phyloP scores from a whole-genome alignment of 768 basidiomycete genomes.

The Amanita pseudoporphyria region DNA sequence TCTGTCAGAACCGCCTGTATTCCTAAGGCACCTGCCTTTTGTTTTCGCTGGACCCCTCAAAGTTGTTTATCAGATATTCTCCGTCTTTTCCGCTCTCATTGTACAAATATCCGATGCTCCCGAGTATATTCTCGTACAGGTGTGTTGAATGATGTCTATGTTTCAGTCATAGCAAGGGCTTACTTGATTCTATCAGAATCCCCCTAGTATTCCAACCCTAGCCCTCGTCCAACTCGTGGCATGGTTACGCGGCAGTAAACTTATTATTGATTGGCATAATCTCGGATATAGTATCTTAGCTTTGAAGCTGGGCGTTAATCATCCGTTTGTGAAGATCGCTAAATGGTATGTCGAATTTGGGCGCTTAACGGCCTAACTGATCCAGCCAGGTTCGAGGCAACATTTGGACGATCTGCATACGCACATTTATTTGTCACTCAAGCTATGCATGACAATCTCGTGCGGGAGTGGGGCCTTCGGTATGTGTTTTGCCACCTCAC shows the following conservation, averaged over 20 bases:
- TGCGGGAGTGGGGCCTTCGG: constrained; percentile 68
- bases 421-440: constrained; percentile 91
- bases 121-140: constrained; percentile 86
- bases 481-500: constrained; percentile 26
- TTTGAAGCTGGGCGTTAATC: constrained; percentile 60
- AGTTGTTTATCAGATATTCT: constrained; percentile 56
- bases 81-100: constrained; percentile 54
- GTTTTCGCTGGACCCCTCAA: constrained; percentile 74
- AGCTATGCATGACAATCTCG: constrained; percentile 71
- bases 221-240: constrained; percentile 73
- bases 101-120: constrained; percentile 56
- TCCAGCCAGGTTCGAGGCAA: constrained; percentile 62
- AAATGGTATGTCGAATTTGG: constrained; percentile 43
- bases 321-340: constrained; percentile 65
- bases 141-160: constrained; percentile 22
- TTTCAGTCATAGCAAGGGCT: background rate
- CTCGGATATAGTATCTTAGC: constrained; percentile 90
- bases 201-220: constrained; percentile 92
- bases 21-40: constrained; percentile 50
- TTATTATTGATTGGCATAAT: constrained; percentile 99
- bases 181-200: constrained; percentile 55
- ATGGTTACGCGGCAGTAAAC: constrained; percentile 58
- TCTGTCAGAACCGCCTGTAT: constrained; percentile 52
- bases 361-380: background rate
- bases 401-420: constrained; percentile 73